Conservation (phyloP, 148 eudicot species). For the Rhododendron simsii region DNA sequence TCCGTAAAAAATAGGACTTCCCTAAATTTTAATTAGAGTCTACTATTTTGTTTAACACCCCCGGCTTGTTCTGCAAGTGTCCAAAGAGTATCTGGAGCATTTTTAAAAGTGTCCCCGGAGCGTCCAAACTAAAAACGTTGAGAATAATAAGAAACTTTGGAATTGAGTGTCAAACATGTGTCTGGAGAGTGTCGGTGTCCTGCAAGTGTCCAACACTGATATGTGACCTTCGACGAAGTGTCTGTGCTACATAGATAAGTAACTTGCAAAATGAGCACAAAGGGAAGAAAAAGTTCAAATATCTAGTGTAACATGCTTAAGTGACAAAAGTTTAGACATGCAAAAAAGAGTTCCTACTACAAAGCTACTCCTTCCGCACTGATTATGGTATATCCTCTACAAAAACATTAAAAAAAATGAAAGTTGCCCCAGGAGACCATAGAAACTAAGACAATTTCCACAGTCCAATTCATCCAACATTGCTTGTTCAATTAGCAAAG, state of each 20-base stretch:
- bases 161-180: background rate
- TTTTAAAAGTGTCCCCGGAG: background rate
- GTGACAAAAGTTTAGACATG: background rate
- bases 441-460: background rate
- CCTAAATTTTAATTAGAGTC: background rate
- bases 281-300: background rate
- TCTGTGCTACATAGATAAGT: background rate
- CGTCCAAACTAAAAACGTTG: background rate
- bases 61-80: no score
- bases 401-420: background rate
- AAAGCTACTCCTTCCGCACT: background rate
- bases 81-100: background rate
- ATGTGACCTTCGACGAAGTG: background rate
- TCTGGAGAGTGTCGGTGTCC: background rate
- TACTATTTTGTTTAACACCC: no score
- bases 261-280: background rate
- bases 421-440: background rate
- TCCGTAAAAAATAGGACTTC: background rate
- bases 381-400: background rate
- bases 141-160: background rate
- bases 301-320: background rate
- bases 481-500: background rate
- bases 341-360: background rate
- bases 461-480: background rate
- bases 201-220: no score